Base-by-base conservation (phyloP, 2,329 filamentous ascomycete species). In the Diaporthe vaccinii region DNA sequence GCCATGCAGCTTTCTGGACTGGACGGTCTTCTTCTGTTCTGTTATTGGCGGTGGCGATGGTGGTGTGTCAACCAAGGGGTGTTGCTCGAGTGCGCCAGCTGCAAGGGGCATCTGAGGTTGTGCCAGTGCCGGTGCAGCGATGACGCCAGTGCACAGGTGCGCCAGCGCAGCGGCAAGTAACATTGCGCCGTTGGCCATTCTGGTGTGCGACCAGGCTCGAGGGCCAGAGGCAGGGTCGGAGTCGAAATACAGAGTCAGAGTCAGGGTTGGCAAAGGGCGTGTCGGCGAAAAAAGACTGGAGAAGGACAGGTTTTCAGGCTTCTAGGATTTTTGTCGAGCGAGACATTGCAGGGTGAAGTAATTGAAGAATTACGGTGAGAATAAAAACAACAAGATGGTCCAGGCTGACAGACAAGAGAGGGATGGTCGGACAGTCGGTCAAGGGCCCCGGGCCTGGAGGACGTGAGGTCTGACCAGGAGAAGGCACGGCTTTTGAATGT, bases 1-100 rank as follows among this genome's bases (percentile, higher is more conserved):
- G 78, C 95, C 95, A 78, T 90, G 89, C 79, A 95, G 85, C 80
- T 87, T 88, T 77, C 67, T 59, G 17, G 59, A 65, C 28, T 85
- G 86, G 74, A 79, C 31, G 34, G 65, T 14, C 65, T 68, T 79
- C 75, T 81, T 79, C 67, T 79, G 75, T 53, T 70, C 70, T 72
- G 78, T 55, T 72, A 71, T 72, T 67, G 53, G 68, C 34, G 41
- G 46, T 34, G 69, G 72, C 31, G 59, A 53, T 46, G 76, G 67
- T 44, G 70, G 65, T 57, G 51, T 67, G 25, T 49, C 74, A 39
- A 57, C 51, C 34, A 55, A 25, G 22, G 61, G 58, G 2, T 55
- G 74, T 55, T 74, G 67, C 39, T 57, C 69, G 49, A 57, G 20
- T n/a, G 62, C 31, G 14, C 62, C 65, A 71, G 31, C n/a, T 58